Percentiles rank a stretch among this genome's conserved stretches.
phyloP scores from a whole-genome alignment of 345 rosid species.

The Cochlearia excelsa region DNA sequence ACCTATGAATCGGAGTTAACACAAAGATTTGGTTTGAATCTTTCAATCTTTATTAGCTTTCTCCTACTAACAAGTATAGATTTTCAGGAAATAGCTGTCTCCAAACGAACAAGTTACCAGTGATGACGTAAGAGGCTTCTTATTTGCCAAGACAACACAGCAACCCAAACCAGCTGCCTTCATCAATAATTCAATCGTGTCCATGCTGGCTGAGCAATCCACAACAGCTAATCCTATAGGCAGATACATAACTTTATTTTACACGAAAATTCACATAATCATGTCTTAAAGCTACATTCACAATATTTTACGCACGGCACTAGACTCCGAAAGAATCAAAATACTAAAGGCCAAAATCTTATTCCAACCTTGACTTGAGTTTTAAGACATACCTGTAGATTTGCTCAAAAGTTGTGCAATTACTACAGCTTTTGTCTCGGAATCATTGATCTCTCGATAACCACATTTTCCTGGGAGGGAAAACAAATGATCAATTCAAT shows the following conservation, averaged over 20 bases:
- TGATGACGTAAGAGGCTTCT: conserved; percentile 84
- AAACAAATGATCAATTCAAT: not conserved
- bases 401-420: conserved; percentile 55
- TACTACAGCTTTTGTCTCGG: conserved; percentile 47
- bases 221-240: conserved; percentile 65
- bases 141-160: conserved; percentile 81
- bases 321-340: conserved; percentile 5
- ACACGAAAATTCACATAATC: not conserved
- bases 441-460: conserved; percentile 38
- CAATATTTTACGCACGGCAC: not conserved
- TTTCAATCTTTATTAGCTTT: not conserved
- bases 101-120: conserved; percentile 47
- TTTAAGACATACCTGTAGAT: conserved; percentile 58
- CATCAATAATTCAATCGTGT: conserved; percentile 50
- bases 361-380: not conserved
- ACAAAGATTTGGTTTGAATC: not conserved
- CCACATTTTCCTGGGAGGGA: conserved; percentile 25
- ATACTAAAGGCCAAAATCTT: not conserved
- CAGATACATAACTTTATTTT: not conserved
- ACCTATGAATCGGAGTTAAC: not conserved
- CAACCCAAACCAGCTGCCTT: conserved; percentile 63
- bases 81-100: not conserved
- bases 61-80: not conserved
- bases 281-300: not conserved
- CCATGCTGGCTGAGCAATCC: conserved; percentile 85